Conservation (phyloP, 352 stramenopile species). For the Phytopythium sindhum region DNA sequence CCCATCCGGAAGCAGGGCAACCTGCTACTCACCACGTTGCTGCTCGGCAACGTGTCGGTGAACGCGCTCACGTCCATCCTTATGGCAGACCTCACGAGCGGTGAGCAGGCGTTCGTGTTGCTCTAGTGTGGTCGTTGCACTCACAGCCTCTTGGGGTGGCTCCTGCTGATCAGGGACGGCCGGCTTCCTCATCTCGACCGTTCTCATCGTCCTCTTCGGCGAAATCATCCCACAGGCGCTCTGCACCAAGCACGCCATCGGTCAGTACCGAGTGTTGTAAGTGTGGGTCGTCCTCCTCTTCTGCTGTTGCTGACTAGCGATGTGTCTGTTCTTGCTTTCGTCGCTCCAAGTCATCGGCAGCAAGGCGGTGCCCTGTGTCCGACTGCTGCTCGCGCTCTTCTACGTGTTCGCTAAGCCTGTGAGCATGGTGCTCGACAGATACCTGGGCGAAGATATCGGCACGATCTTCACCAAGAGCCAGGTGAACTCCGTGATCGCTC, state of each 20-base stretch:
- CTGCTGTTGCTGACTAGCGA: neutral
- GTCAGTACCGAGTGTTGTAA: slow-evolving; percentile 29
- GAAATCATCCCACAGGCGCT: slow-evolving; percentile 89
- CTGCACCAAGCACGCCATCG: slow-evolving; percentile 85
- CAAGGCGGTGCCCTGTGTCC: slow-evolving; percentile 89
- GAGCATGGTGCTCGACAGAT: slow-evolving; percentile 88
- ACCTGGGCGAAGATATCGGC: slow-evolving; percentile 93
- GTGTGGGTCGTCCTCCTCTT: neutral
- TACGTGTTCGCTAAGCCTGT: slow-evolving; percentile 95
- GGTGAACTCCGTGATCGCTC: slow-evolving; percentile 14
- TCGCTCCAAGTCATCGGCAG: slow-evolving; percentile 48
- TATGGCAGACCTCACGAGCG: slow-evolving; percentile 40
- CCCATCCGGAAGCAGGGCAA: slow-evolving; percentile 94
- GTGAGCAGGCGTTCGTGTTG: neutral
- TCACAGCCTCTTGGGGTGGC: slow-evolving; percentile 66
- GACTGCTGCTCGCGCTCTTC: slow-evolving; percentile 91
- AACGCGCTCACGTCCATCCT: slow-evolving; percentile 97
- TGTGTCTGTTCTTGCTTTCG: neutral
- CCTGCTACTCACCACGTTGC: slow-evolving; percentile 93
- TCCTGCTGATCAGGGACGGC: slow-evolving; percentile 8
- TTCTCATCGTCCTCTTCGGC: slow-evolving; percentile 93
- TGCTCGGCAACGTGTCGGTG: slow-evolving; percentile 95
- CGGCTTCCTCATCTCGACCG: slow-evolving; percentile 80
- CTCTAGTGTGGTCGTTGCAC: neutral
- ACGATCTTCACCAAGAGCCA: slow-evolving; percentile 92